These are phyloP conservation scores for Amylocystis lapponica DNA, from an alignment of 768 basidiomycete genomes.

Conservation along the genomic window DNA sequence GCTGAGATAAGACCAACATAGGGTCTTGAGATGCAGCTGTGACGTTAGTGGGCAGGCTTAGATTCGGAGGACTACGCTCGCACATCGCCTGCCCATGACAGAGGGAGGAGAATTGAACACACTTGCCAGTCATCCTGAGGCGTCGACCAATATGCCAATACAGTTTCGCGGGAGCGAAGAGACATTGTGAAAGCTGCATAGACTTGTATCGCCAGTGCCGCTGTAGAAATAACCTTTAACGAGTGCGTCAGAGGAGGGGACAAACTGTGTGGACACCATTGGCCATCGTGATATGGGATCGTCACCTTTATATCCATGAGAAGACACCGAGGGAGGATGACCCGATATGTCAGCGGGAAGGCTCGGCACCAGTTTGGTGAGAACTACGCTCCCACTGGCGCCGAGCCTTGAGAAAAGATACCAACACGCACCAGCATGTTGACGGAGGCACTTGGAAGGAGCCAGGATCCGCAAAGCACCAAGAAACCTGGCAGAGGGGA, in stretches of 20 bases:
- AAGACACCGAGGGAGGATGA: too few species aligned
- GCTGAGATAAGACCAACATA: neutral
- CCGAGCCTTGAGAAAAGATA: neutral
- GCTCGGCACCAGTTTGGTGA: conserved; percentile 33
- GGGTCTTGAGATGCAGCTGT: neutral
- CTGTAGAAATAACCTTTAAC: too few species aligned
- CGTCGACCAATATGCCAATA: too few species aligned
- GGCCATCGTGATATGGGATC: too few species aligned
- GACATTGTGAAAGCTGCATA: too few species aligned
- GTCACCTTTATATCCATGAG: too few species aligned
- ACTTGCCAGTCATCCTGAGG: neutral
- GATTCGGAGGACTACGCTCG: conserved; percentile 32
- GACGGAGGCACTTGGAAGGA: neutral
- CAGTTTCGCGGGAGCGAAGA: too few species aligned
- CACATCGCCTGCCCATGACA: conserved; percentile 15
- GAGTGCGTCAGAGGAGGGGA: too few species aligned
- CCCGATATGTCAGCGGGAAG: conserved; percentile 1
- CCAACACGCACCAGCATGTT: neutral
- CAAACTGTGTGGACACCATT: too few species aligned
- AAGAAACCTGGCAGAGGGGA: neutral
- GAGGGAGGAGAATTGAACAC: neutral
- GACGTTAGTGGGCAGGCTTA: conserved; percentile 8
- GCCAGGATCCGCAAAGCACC: neutral
- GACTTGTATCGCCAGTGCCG: too few species aligned
- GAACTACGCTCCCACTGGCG: conserved; percentile 42